Evolutionary conservation across 2,329 filamentous ascomycete species (phyloP), one percentile per base, ranked within the genome.

Genomic region (Fusarium abutilonis): DNA sequence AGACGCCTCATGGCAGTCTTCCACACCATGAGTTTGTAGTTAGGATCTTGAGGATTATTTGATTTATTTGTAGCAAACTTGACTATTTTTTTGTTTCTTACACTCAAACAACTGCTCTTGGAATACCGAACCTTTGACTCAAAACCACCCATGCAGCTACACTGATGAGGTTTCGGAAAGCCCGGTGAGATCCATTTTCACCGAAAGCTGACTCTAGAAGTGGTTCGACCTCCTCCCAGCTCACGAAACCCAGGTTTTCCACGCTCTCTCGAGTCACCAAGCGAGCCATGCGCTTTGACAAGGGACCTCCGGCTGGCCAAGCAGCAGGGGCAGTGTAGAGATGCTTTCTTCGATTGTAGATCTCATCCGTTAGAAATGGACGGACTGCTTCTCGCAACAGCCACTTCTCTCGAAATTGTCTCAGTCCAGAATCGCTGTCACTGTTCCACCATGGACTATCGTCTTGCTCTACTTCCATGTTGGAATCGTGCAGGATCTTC

Each of bases 311-410:
- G 17, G 10, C 15, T 21, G 36, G 36, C 36, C 36, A 39, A 9
- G 17, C 19, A 11, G 36, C 36, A 14, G 36, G 36, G 11, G 36
- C 36, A 21, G 36, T 39, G 19, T 39, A 39, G 10, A 36, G 43
- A 10, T 46, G 43, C 43, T 46, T 46, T 28, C 32, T 35, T 14
- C 43, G 43, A n/a, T 46, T 26, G 6, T 46, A 28, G 2, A 46
- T 9, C 32, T 46, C 43, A 36, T 46, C 31, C 8, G 43, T 35
- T 4, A 46, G 31, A 11, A 35, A 46, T 14, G 43, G 31, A 4
- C 43, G 43, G 14, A 15, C 32, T 8, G 43, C 43, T 19, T 46
- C 31, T 17, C 43, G 19, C 1, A 46, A 28, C 14, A 46, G n/a
- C 43, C 43, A 46, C 29, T 46, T 46, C 10, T 46, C 43, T 6